A percentile compares a stretch with the other conserved stretches of the same genome.
phyloP scores from a whole-genome alignment of 2,329 filamentous ascomycete species.

The Pseudopyricularia javanii region DNA sequence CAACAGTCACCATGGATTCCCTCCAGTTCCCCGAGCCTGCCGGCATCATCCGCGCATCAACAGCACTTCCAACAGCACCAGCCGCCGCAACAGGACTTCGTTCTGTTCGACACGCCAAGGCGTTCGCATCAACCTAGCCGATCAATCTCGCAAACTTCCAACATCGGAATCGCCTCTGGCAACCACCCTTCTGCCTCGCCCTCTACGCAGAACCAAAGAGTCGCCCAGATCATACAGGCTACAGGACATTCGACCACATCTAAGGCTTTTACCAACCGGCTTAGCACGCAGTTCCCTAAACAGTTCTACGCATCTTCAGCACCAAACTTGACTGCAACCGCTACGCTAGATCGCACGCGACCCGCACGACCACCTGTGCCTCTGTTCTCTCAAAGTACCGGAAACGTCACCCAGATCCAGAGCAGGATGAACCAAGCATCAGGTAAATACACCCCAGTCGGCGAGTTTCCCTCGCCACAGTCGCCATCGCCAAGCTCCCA shows the following conservation, averaged over 20 bases:
- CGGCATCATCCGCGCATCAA: slow-evolving; percentile 48
- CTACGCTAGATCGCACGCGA: slow-evolving; percentile 35
- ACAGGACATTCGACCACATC: slow-evolving; percentile 40
- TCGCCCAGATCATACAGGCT: slow-evolving; percentile 46
- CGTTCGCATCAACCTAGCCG: slow-evolving; percentile 30
- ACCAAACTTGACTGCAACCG: slow-evolving; percentile 44
- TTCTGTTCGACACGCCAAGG: slow-evolving; percentile 54
- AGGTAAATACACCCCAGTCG: background rate
- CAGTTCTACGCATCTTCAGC: slow-evolving; percentile 59
- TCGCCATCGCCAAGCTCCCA: slow-evolving; percentile 1
- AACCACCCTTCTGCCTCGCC: slow-evolving; percentile 31
- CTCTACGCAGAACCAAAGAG: slow-evolving; percentile 43
- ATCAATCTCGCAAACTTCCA: slow-evolving; percentile 23
- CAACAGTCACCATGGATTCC: slow-evolving; percentile 67
- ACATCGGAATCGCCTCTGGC: slow-evolving; percentile 30
- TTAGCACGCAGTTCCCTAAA: slow-evolving; percentile 38
- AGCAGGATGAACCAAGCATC: slow-evolving; percentile 34
- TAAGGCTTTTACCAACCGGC: slow-evolving; percentile 43
- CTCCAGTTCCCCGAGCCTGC: slow-evolving; percentile 51
- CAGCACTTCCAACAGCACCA: slow-evolving; percentile 35
- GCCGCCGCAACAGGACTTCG: slow-evolving; percentile 54
- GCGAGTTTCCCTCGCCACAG: background rate
- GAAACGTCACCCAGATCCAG: slow-evolving; percentile 31
- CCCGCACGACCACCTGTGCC: slow-evolving; percentile 56
- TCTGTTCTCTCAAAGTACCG: slow-evolving; percentile 51